Percentiles rank a stretch among this genome's conserved stretches.
Conservation (phyloP, 805 yeast species). For the Candida montana region DNA sequence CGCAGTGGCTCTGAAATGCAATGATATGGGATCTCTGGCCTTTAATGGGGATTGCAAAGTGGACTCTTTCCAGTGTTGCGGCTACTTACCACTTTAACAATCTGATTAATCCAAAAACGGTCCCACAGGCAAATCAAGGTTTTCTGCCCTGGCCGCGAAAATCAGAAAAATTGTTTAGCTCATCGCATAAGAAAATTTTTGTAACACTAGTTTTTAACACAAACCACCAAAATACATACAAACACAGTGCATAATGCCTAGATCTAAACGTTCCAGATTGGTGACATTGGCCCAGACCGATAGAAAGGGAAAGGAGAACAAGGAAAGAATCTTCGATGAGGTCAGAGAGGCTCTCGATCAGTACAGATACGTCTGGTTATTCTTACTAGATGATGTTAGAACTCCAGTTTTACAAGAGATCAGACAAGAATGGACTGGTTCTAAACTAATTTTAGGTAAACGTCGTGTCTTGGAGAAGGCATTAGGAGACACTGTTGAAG, state of each 20-base stretch:
- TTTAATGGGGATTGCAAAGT: too few species aligned
- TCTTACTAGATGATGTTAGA: conserved; percentile 86
- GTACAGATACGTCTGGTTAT: conserved; percentile 76
- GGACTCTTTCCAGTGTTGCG: too few species aligned
- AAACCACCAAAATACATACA: not conserved
- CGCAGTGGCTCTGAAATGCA: too few species aligned
- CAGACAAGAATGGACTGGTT: conserved; percentile 88
- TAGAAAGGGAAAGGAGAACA: conserved; percentile 90
- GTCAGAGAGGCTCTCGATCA: conserved; percentile 77
- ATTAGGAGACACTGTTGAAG: conserved; percentile 79
- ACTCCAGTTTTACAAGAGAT: conserved; percentile 93
- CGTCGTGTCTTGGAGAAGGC: conserved; percentile 92
- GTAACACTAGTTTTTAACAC: not conserved
- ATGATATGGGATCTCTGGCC: too few species aligned
- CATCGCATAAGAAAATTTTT: conserved; percentile 1
- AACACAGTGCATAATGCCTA: conserved; percentile 83
- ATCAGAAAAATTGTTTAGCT: not conserved
- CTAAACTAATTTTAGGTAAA: conserved; percentile 84
- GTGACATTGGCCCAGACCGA: conserved; percentile 95
- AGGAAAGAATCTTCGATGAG: conserved; percentile 86
- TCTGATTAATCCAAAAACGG: too few species aligned
- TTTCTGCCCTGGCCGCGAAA: not conserved
- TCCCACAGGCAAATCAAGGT: too few species aligned
- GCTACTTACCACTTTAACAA: too few species aligned
- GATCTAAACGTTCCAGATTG: conserved; percentile 94